phyloP scores from a whole-genome alignment of 164 flowering plant species.

The Piper longum region DNA sequence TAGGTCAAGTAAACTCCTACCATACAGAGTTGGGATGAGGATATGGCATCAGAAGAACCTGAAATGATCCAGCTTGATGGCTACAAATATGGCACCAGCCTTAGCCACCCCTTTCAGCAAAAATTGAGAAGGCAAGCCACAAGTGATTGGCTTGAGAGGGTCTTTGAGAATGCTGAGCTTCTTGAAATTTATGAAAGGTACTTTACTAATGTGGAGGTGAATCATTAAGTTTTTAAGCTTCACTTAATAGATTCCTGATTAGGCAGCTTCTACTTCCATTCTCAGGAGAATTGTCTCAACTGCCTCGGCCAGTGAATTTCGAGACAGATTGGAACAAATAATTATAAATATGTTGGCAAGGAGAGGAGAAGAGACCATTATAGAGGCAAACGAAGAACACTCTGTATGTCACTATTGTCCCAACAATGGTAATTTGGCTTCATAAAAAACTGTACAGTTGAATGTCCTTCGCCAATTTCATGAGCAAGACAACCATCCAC shows the following conservation, averaged over 20 bases:
- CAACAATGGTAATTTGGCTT: constrained; percentile 18
- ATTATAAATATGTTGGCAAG: constrained; percentile 23
- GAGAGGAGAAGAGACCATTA: constrained; percentile 9
- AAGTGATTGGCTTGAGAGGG: constrained; percentile 33
- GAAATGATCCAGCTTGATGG: constrained; percentile 4
- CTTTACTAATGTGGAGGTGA: too few species aligned
- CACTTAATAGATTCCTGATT: background rate
- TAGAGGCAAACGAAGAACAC: constrained; percentile 15
- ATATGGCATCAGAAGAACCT: constrained; percentile 14
- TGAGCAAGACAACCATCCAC: constrained; percentile 12
- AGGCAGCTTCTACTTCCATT: background rate
- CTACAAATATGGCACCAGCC: constrained; percentile 10
- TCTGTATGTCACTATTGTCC: constrained; percentile 18
- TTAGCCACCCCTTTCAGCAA: constrained; percentile 11
- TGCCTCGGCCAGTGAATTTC: constrained; percentile 48
- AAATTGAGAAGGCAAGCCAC: constrained; percentile 28
- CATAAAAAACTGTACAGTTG: constrained; percentile 20
- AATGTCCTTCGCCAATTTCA: constrained; percentile 12
- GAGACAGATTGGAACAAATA: constrained; percentile 51
- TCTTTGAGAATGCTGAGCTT: constrained; percentile 46
- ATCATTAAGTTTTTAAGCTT: too few species aligned
- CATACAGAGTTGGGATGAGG: constrained; percentile 7
- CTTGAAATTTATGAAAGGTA: constrained; percentile 63
- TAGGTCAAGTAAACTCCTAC: constrained; percentile 4
- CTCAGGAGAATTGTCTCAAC: constrained; percentile 67